These are phyloP conservation scores for Amniculicola lignicola DNA, from an alignment of 495 filamentous ascomycete species.

Conservation along the genomic window DNA sequence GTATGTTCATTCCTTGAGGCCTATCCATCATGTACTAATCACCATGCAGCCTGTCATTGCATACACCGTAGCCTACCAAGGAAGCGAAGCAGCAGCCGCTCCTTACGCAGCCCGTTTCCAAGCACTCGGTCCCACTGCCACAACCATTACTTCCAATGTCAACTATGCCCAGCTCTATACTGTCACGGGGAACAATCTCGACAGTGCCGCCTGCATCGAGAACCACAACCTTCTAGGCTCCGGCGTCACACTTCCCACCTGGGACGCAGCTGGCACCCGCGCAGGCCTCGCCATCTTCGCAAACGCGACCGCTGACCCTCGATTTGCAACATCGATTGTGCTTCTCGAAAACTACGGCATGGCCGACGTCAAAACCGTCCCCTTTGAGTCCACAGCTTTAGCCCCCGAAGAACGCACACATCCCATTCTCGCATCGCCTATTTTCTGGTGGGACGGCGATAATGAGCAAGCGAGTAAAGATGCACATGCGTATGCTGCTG, in stretches of 20 bases:
- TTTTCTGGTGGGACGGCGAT: constrained; percentile 14
- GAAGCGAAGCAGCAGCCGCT: background rate
- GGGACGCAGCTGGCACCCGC: background rate
- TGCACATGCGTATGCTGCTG: background rate
- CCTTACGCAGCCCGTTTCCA: constrained; percentile 9
- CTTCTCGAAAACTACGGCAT: constrained; percentile 19
- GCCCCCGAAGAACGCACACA: constrained; percentile 5
- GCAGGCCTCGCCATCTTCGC: constrained; percentile 9
- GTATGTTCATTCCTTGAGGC: background rate
- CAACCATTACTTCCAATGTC: background rate
- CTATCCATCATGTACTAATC: background rate
- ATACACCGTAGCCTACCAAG: constrained; percentile 8
- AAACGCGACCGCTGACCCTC: constrained; percentile 1
- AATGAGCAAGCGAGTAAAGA: background rate
- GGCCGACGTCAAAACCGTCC: constrained; percentile 4
- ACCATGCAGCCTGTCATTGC: constrained; percentile 7
- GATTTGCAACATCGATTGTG: constrained; percentile 8
- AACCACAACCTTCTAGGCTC: background rate
- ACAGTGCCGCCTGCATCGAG: background rate
- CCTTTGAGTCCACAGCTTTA: constrained; percentile 7
- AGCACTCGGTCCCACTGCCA: constrained; percentile 2
- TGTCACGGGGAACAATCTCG: constrained; percentile 9
- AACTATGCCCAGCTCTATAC: constrained; percentile 7
- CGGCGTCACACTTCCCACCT: constrained; percentile 3
- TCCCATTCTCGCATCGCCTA: constrained; percentile 6